Evolutionary conservation across 169 alveolate genomes (phyloP).

Genomic region (Eimeria praecox): DNA sequence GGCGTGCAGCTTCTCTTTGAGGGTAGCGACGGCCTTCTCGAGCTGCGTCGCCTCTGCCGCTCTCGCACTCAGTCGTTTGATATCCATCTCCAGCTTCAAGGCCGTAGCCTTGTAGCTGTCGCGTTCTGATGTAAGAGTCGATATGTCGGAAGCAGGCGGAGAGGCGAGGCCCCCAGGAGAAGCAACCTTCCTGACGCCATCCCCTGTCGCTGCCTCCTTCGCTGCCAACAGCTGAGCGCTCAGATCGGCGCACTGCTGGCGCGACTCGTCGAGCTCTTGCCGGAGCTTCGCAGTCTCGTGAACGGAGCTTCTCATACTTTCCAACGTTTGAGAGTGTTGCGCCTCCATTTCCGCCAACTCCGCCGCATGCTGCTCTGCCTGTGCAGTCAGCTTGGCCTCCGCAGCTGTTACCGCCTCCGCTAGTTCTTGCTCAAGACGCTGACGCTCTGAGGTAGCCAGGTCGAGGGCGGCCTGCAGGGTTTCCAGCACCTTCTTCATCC

Average conservation of each 20-base stretch:
- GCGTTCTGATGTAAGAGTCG: slow-evolving; percentile 70
- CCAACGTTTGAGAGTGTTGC: slow-evolving; percentile 2
- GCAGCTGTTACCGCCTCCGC: slow-evolving; percentile 14
- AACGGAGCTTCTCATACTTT: not conserved
- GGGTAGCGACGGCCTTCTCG: slow-evolving; percentile 40
- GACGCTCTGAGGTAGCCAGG: not conserved
- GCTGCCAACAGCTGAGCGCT: slow-evolving; percentile 39
- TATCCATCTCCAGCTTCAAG: slow-evolving; percentile 39
- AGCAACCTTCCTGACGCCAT: not conserved
- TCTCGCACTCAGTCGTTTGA: slow-evolving; percentile 47
- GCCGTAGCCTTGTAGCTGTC: slow-evolving; percentile 68
- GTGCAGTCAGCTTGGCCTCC: slow-evolving; percentile 33
- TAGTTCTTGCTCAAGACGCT: slow-evolving; percentile 23
- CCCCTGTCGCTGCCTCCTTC: not conserved
- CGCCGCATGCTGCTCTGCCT: slow-evolving; percentile 24
- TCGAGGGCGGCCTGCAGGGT: slow-evolving; percentile 15
- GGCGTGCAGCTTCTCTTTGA: slow-evolving; percentile 20
- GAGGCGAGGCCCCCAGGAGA: slow-evolving; percentile 23
- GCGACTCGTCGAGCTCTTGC: slow-evolving; percentile 31
- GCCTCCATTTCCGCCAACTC: slow-evolving; percentile 18
- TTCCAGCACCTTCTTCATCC: not conserved
- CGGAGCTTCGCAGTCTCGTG: slow-evolving; percentile 5
- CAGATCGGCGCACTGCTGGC: slow-evolving; percentile 53
- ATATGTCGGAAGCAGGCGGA: slow-evolving; percentile 50
- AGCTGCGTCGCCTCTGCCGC: slow-evolving; percentile 52